Base-by-base conservation (phyloP, 345 rosid species). In the Toxicodendron radicans region DNA sequence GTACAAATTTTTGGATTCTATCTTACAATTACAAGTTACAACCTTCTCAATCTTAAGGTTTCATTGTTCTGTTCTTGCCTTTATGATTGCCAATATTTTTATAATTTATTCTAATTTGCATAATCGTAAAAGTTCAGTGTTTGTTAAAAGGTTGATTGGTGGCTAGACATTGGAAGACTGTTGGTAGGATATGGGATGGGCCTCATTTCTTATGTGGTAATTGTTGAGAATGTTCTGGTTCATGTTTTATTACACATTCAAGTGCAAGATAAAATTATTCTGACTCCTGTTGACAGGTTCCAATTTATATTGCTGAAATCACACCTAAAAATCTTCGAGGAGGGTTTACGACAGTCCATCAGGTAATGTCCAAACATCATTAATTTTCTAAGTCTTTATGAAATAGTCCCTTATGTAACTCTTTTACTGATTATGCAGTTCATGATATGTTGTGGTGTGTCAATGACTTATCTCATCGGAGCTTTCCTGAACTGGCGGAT, bases 281-380 rank as follows among this genome's bases (percentile, higher is more conserved):
- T 38, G 7, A 35, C 30, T 51, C 27, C 6, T 20, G 30, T 21
- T 62, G 43, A 35, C 70, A 94, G 97, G 93, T 88, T 41, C 97
- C 97, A 0, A 62, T 94, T 30, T 94, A 85, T 80, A 89, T 94
- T 70, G 98, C 96, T 64, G 98, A 94, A 85, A 81, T 94, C 24
- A 87, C 98, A 12, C 97, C 97, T 13, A 90, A 88, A 79, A 75
- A 84, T 51, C 72, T 89, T 51, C 81, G 97, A 68, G 97, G 98
- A 80, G 88, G 89, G 52, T 87, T 89, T 78, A 88, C 97, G 18
- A 79, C 98, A 2, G 82, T 85, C 65, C 85, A 88, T 77, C 89
- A 83, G 87, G 94, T 90, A 73, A 79, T 59, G 21, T 13, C 23
- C 59, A 30, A 63, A 27, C 51, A 70, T 78, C 51, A 20, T 4